Conservation (phyloP, 805 yeast species). For the Dipodascus geniculatus region DNA sequence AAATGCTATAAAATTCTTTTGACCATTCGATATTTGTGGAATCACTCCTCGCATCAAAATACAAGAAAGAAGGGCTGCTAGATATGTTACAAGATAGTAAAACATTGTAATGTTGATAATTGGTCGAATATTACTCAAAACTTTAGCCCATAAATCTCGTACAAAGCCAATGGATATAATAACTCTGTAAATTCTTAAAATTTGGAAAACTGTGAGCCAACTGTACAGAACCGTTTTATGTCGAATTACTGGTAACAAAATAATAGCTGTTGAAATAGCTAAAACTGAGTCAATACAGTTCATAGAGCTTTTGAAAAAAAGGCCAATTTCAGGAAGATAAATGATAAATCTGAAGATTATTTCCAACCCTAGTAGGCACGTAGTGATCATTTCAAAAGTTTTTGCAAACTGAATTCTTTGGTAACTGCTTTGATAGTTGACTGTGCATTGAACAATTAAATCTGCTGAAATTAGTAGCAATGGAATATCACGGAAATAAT, state of each 20-base stretch:
- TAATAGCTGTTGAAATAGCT: conserved; percentile 46
- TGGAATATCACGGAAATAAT: conserved; percentile 11
- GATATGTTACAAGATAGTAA: conserved; percentile 48
- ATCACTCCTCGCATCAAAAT: conserved; percentile 66
- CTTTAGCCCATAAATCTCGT: conserved; percentile 57
- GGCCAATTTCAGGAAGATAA: conserved; percentile 21
- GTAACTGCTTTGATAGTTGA: conserved; percentile 23
- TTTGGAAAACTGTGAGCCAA: conserved; percentile 73
- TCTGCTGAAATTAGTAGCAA: conserved; percentile 21
- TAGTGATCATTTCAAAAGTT: conserved; percentile 14
- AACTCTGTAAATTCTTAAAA: conserved; percentile 63
- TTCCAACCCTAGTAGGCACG: conserved; percentile 15
- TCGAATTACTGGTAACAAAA: conserved; percentile 40
- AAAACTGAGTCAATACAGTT: conserved; percentile 28
- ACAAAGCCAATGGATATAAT: conserved; percentile 45
- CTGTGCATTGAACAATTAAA: conserved; percentile 36
- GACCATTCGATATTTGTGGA: conserved; percentile 32
- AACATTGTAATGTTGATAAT: conserved; percentile 64
- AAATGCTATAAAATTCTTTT: conserved; percentile 34
- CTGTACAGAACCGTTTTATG: conserved; percentile 47
- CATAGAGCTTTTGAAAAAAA: conserved; percentile 16
- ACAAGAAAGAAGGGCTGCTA: conserved; percentile 55
- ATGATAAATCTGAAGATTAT: conserved; percentile 18
- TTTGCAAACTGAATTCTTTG: conserved; percentile 5
- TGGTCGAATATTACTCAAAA: conserved; percentile 54